Conservation (phyloP, 192 early-diverging fungal genomes). For the Spizellomyces punctatus region DNA sequence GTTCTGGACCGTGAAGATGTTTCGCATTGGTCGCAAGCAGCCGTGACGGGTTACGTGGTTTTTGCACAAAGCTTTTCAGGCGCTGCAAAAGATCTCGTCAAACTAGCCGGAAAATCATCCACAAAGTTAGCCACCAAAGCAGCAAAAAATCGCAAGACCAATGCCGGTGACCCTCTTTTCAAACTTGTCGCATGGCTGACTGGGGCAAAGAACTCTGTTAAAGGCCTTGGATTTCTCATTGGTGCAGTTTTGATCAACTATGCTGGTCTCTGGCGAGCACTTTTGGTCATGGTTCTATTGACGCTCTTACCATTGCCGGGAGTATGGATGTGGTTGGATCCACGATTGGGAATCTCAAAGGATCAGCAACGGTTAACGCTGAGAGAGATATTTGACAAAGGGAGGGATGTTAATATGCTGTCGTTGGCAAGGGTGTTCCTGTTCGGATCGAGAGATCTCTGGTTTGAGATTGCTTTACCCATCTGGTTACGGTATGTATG, state of each 20-base stretch:
- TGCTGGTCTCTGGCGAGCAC: slow-evolving; percentile 34
- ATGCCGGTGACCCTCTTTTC: slow-evolving; percentile 31
- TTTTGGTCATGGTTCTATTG: slow-evolving; percentile 37
- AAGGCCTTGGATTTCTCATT: slow-evolving; percentile 50
- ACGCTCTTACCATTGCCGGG: slow-evolving; percentile 6
- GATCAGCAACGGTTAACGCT: slow-evolving; percentile 18
- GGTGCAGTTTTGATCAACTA: slow-evolving; percentile 41
- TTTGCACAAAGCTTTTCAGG: slow-evolving; percentile 47
- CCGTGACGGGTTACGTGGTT: slow-evolving; percentile 40
- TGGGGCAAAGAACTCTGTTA: slow-evolving; percentile 52
- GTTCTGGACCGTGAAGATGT: slow-evolving; percentile 16
- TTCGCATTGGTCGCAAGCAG: slow-evolving; percentile 28
- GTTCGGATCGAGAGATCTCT: slow-evolving; percentile 47
- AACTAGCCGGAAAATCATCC: slow-evolving; percentile 47
- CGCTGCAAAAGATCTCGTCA: slow-evolving; percentile 53
- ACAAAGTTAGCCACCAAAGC: slow-evolving; percentile 47
- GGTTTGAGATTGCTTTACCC: slow-evolving; percentile 48
- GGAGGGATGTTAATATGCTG: slow-evolving; percentile 28
- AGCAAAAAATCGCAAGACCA: neutral
- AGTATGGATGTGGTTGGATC: slow-evolving; percentile 19
- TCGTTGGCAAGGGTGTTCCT: slow-evolving; percentile 53
- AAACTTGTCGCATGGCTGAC: slow-evolving; percentile 50
- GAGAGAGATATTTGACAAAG: slow-evolving; percentile 33
- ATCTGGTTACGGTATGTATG: slow-evolving; percentile 27
- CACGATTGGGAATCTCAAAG: slow-evolving; percentile 28